Evolutionary conservation across 768 basidiomycete genomes (phyloP), one percentile per base, ranked within the genome.

Genomic region (Russula brevipes): DNA sequence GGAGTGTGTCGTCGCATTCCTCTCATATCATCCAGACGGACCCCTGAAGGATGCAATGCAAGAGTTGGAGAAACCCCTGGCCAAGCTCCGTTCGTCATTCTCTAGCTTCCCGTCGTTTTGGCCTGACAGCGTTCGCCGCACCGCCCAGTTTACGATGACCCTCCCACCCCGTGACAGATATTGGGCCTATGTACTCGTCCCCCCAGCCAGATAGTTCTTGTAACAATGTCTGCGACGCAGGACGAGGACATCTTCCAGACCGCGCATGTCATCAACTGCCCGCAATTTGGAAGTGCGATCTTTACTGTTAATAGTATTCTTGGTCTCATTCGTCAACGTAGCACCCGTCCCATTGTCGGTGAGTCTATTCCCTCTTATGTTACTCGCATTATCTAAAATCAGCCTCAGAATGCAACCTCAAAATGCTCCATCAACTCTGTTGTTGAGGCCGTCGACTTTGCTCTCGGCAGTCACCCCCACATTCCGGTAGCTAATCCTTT

Each of bases 281-380:
- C 81, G 11, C 91, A 89, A 89, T 92, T 91, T 63, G 90, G 81
- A 44, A 77, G 79, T 75, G 81, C 85, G 16, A 83, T 91, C 17
- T 89, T 91, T 73, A 84, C 87, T 1, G 91, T 91, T 69, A 85
- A 86, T n/a, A 76, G 81, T 30, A 94, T 94, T 66, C 73, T 94
- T 38, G 91, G 91, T 17, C 77, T 92, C 16, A 82, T 88, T 51
- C 78, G 91, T 59, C 76, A 86, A 56, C 91, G 91, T 0, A 90
- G 76, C 59, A 84, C 74, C 65, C 93, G 91, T 91, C 5, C 41
- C 41, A 24, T 24, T 24, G 24, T 1, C 24, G 24, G 24, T 24
- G 24, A 24, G 24, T 24, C 24, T 24, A 24, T 24, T 24, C 24
- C 24, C 24, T 24, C 24, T 24, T 24, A 24, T 24, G 24, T 24